These are phyloP conservation scores for Kuraishia floccosa DNA, from an alignment of 805 yeast genomes.

Conservation along the genomic window DNA sequence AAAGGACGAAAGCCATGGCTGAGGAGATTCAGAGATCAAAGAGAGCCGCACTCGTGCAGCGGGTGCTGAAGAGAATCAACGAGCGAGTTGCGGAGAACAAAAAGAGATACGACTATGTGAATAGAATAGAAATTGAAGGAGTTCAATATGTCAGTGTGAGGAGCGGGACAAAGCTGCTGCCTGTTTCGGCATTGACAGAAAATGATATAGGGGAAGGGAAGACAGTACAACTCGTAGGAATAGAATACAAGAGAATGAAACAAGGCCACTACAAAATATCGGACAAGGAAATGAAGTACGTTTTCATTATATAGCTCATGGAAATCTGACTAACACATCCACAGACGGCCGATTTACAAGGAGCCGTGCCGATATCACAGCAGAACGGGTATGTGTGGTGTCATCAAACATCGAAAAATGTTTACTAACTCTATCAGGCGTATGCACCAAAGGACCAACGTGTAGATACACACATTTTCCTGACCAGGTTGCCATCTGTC, in stretches of 20 bases:
- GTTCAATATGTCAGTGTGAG: conserved; percentile 29
- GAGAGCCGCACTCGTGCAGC: conserved; percentile 4
- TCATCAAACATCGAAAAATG: conserved; percentile 13
- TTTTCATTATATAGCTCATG: conserved; percentile 5
- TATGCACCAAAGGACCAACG: conserved; percentile 35
- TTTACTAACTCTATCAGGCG: too few relatives aligned
- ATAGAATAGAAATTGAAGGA: conserved; percentile 29
- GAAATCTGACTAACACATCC: too few relatives aligned
- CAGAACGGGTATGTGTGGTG: conserved; percentile 23
- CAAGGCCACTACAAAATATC: not conserved
- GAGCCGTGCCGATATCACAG: conserved; percentile 24
- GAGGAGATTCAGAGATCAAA: conserved; percentile 11
- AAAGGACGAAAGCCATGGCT: conserved; percentile 9
- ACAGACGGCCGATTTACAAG: conserved; percentile 6
- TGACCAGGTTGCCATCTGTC: conserved; percentile 43
- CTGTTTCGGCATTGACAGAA: conserved; percentile 16
- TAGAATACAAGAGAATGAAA: conserved; percentile 3
- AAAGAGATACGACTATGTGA: conserved; percentile 28
- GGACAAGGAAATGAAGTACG: not conserved
- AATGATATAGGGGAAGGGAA: conserved; percentile 2
- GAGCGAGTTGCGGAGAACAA: conserved; percentile 17
- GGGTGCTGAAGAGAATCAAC: conserved; percentile 8
- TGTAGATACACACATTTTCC: conserved; percentile 48
- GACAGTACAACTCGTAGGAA: conserved; percentile 4
- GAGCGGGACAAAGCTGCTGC: conserved; percentile 27